phyloP scores from a whole-genome alignment of 2,329 filamentous ascomycete species.

The Neophaeococcomyces aloes region DNA sequence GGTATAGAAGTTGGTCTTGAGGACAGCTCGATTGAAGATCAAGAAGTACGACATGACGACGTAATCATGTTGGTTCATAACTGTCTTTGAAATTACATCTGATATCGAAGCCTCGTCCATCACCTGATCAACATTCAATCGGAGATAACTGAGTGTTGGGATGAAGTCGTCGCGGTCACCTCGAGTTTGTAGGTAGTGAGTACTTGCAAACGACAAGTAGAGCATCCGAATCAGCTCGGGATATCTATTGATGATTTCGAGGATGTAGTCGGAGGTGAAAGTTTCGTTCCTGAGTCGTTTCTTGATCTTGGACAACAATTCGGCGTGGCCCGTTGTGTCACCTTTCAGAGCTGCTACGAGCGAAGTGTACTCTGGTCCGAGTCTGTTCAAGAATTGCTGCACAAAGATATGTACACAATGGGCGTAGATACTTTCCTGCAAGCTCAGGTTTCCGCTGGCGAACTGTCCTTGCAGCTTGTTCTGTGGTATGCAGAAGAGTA shows the following conservation, averaged over 20 bases:
- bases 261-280: slow-evolving; percentile 95
- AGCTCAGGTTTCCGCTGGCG: slow-evolving; percentile 69
- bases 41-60: slow-evolving; percentile 98
- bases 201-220: slow-evolving; percentile 83
- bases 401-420: slow-evolving; percentile 98
- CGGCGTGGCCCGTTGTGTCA: slow-evolving; percentile 73
- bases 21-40: slow-evolving; percentile 81
- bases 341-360: slow-evolving; percentile 69
- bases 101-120: slow-evolving; percentile 63
- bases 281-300: slow-evolving; percentile 89
- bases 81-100: slow-evolving; percentile 66
- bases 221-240: slow-evolving; percentile 75
- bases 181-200: slow-evolving; percentile 63
- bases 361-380: slow-evolving; percentile 84
- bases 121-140: slow-evolving; percentile 60
- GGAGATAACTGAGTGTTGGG: slow-evolving; percentile 58
- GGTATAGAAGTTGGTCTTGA: slow-evolving; percentile 98
- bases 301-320: slow-evolving; percentile 87
- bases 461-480: slow-evolving; percentile 93
- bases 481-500: slow-evolving; percentile 94
- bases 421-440: slow-evolving; percentile 94
- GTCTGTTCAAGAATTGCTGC: slow-evolving; percentile 92
- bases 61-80: slow-evolving; percentile 85
- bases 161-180: slow-evolving; percentile 57
- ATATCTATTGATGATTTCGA: slow-evolving; percentile 89